These are phyloP conservation scores for Tolypocladium ovalisporum DNA, from an alignment of 2,329 filamentous ascomycete genomes.

Conservation along the genomic window DNA sequence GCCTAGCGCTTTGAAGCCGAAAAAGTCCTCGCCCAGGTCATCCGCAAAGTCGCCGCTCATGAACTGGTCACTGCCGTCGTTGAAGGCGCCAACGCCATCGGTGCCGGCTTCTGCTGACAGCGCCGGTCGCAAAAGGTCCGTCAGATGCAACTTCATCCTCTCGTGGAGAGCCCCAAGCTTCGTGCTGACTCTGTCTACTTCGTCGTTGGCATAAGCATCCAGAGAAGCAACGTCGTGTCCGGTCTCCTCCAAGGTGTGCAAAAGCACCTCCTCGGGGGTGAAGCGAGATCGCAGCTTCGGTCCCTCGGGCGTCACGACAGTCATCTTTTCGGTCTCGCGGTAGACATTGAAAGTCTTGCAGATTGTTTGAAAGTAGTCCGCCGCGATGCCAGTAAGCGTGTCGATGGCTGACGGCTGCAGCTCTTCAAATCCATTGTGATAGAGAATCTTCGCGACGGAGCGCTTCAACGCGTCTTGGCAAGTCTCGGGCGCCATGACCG, in stretches of 20 bases:
- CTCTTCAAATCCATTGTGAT: constrained; percentile 93
- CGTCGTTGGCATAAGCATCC: constrained; percentile 83
- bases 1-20: constrained; percentile 92
- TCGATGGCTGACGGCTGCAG: constrained; percentile 92
- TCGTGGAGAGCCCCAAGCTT: constrained; percentile 83
- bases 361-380: constrained; percentile 81
- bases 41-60: constrained; percentile 95
- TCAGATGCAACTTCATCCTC: constrained; percentile 83
- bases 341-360: constrained; percentile 72
- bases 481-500: constrained; percentile 73
- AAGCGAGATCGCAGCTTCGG: constrained; percentile 52
- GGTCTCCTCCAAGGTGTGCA: constrained; percentile 77
- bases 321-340: constrained; percentile 69
- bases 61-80: constrained; percentile 95
- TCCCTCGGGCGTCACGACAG: constrained; percentile 34
- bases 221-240: constrained; percentile 73
- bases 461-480: constrained; percentile 79
- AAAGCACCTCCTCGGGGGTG: constrained; percentile 71
- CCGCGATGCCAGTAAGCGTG: constrained; percentile 76
- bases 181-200: constrained; percentile 72
- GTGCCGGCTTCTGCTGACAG: constrained; percentile 61
- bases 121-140: constrained; percentile 87
- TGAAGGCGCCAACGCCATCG: constrained; percentile 85
- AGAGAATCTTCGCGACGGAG: constrained; percentile 89
- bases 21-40: constrained; percentile 97